These are phyloP conservation scores for Globisporangium uncinulatum DNA, from an alignment of 352 stramenopile genomes.

Conservation along the genomic window DNA sequence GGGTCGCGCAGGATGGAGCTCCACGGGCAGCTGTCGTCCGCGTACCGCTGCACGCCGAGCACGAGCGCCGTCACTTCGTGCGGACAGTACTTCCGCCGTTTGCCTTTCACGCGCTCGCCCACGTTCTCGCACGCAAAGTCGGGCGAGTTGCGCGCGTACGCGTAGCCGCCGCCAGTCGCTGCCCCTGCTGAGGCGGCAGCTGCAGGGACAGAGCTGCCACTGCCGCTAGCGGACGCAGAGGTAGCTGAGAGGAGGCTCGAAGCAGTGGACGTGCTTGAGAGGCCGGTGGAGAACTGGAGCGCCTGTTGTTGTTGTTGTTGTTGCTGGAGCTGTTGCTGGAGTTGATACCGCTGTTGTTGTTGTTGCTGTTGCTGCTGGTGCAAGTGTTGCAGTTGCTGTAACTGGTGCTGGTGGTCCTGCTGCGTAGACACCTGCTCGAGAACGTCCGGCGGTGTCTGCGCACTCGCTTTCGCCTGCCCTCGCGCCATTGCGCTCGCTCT, in stretches of 20 bases:
- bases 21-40: slow-evolving; percentile 81
- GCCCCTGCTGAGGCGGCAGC: slow-evolving; percentile 14
- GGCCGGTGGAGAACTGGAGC: slow-evolving; percentile 22
- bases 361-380: neutral
- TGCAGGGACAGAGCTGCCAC: neutral
- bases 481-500: slow-evolving; percentile 5
- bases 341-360: slow-evolving; percentile 4
- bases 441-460: neutral
- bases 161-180: slow-evolving; percentile 30
- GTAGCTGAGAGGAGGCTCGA: slow-evolving; percentile 36
- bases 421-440: neutral
- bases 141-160: slow-evolving; percentile 62
- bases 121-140: slow-evolving; percentile 83
- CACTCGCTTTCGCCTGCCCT: slow-evolving; percentile 3
- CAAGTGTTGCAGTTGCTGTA: neutral
- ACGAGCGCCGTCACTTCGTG: slow-evolving; percentile 81
- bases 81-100: slow-evolving; percentile 77
- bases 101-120: slow-evolving; percentile 77
- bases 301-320: slow-evolving; percentile 12
- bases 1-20: slow-evolving; percentile 74
- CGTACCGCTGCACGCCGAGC: slow-evolving; percentile 76
- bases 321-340: slow-evolving; percentile 14
- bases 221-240: slow-evolving; percentile 6
- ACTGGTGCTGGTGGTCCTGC: slow-evolving; percentile 2
- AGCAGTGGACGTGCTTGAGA: slow-evolving; percentile 24